phyloP scores from a whole-genome alignment of 176 grass and related monocot species.

The Hordeum marinum region DNA sequence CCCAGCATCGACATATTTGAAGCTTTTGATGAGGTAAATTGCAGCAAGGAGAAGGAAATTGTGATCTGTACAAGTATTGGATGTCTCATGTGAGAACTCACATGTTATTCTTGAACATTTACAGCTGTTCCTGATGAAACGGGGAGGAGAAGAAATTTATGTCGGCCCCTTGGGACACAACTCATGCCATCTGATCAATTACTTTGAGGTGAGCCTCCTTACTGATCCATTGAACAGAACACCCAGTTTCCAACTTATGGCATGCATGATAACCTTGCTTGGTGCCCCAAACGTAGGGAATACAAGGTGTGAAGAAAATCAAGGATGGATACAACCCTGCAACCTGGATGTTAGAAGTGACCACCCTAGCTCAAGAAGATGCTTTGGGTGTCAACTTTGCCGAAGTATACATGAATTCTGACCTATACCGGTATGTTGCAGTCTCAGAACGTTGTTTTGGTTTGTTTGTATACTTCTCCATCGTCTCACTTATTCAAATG shows the following conservation, averaged over 20 bases:
- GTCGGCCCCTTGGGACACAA: slow-evolving; percentile 75
- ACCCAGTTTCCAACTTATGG: neutral
- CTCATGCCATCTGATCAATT: slow-evolving; percentile 71
- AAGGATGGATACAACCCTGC: slow-evolving; percentile 92
- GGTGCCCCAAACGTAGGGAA: slow-evolving; percentile 36
- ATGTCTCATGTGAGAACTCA: slow-evolving; percentile 11
- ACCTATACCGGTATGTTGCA: slow-evolving; percentile 54
- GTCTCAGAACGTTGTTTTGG: neutral
- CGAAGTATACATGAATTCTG: slow-evolving; percentile 69
- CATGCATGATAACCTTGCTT: slow-evolving; percentile 6
- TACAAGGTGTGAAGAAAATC: slow-evolving; percentile 84
- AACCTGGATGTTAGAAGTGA: slow-evolving; percentile 94
- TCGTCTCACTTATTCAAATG: slow-evolving; percentile 12
- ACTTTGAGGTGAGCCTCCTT: slow-evolving; percentile 73
- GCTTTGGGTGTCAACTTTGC: slow-evolving; percentile 64
- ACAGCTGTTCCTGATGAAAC: slow-evolving; percentile 95
- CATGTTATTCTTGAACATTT: slow-evolving; percentile 28
- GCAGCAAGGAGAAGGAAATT: slow-evolving; percentile 5
- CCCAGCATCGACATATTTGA: slow-evolving; percentile 97
- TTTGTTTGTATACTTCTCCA: neutral
- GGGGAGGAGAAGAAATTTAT: slow-evolving; percentile 89
- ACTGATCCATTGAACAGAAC: neutral
- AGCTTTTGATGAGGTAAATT: slow-evolving; percentile 81
- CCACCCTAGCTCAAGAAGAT: slow-evolving; percentile 73
- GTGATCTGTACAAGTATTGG: neutral